These are phyloP conservation scores for Ophiostoma triangulosporum DNA, from an alignment of 2,329 filamentous ascomycete genomes.

Conservation along the genomic window DNA sequence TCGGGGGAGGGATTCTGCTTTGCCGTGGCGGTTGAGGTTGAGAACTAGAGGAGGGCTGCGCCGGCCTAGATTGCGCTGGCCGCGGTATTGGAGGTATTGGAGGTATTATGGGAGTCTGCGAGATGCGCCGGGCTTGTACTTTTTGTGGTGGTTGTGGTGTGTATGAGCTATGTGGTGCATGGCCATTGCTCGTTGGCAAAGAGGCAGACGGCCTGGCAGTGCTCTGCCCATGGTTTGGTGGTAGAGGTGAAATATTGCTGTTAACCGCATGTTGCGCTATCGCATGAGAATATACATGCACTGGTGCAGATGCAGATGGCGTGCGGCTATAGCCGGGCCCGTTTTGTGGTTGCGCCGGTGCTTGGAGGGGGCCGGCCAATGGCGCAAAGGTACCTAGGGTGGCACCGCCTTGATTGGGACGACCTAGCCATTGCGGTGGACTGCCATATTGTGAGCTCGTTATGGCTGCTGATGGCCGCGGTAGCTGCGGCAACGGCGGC, in stretches of 20 bases:
- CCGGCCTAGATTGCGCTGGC: neutral
- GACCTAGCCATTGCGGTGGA: neutral
- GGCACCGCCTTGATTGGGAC: neutral
- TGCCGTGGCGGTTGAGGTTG: neutral
- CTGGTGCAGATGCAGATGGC: neutral
- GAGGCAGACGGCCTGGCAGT: neutral
- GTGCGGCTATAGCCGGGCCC: neutral
- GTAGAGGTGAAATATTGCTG: neutral
- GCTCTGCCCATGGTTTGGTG: neutral
- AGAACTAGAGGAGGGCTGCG: neutral
- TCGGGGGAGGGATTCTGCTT: neutral
- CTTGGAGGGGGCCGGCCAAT: neutral
- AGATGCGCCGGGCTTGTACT: neutral
- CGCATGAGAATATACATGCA: neutral
- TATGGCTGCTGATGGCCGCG: neutral
- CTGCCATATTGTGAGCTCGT: neutral
- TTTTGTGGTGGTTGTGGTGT: neutral
- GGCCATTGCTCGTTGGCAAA: neutral
- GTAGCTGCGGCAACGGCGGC: neutral
- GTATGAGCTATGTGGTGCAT: neutral
- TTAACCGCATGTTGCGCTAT: neutral
- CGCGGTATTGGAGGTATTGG: neutral
- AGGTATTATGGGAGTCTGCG: neutral
- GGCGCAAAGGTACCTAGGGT: neutral
- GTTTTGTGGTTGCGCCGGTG: neutral